Conservation (phyloP, 768 basidiomycete species). For the Pilatotrama ljubarskyi region DNA sequence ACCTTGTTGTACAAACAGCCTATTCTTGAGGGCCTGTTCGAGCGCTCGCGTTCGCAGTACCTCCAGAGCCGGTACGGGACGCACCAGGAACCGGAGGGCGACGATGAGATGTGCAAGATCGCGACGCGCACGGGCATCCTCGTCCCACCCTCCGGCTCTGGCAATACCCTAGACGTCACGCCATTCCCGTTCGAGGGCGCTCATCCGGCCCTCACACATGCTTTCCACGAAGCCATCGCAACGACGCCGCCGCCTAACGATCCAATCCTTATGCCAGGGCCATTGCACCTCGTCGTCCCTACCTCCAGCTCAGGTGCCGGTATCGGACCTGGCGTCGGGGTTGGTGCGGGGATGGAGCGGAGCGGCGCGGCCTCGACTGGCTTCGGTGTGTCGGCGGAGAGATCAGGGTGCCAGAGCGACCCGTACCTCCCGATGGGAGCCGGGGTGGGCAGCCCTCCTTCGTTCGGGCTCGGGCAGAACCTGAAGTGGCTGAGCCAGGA, state of each 20-base stretch:
- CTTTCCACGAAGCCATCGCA: slow-evolving; percentile 24
- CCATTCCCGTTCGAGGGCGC: slow-evolving; percentile 26
- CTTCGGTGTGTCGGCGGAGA: slow-evolving; percentile 19
- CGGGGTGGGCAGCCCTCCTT: background rate
- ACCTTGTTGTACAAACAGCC: slow-evolving; percentile 38
- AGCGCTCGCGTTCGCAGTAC: slow-evolving; percentile 50
- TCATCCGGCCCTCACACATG: slow-evolving; percentile 25
- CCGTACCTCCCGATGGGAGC: background rate
- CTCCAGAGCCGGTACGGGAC: slow-evolving; percentile 38
- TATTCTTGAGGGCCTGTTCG: slow-evolving; percentile 55
- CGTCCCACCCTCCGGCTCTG: background rate
- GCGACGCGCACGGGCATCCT: slow-evolving; percentile 24
- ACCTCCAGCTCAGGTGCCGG: background rate
- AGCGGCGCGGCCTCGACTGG: slow-evolving; percentile 9
- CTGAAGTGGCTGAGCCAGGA: slow-evolving; percentile 23
- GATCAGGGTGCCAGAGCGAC: slow-evolving; percentile 17
- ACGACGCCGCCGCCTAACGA: slow-evolving; percentile 21
- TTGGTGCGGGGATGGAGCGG: slow-evolving; percentile 1
- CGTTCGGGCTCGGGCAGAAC: slow-evolving; percentile 7
- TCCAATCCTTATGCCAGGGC: slow-evolving; percentile 19
- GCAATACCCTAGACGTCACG: slow-evolving; percentile 7
- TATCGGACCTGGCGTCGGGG: background rate
- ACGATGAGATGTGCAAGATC: slow-evolving; percentile 28
- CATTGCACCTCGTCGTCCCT: slow-evolving; percentile 10
- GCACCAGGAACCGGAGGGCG: slow-evolving; percentile 16